Evolutionary conservation across 176 grass and related monocot genomes (phyloP), one percentile per base, ranked within the genome.

Genomic region (Oryza brachyantha): DNA sequence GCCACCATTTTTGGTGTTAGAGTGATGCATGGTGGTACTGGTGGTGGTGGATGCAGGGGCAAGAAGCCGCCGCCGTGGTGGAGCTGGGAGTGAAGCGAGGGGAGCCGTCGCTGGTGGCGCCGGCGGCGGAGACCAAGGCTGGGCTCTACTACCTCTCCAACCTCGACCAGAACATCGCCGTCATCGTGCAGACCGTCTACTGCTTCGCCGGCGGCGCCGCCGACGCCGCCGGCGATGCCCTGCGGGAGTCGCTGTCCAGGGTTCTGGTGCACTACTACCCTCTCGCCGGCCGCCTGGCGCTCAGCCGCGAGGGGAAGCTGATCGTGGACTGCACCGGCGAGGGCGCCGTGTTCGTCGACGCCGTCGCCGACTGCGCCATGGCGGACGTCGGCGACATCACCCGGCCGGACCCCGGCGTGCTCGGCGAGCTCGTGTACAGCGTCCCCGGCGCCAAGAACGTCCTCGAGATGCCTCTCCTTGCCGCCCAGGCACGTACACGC

Each of bases 131-230:
- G 70, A 94, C 86, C 11, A 75, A 75, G 10, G 29, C 3, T 1
- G 89, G 76, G 1, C 62, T 82, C 21, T 94, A 94, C 76, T 89
- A 78, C 77, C 92, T 94, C 43, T 89, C 92, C 48, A 94, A 91
- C 76, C 88, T 94, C 24, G 92, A 89, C 34, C 92, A 94, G 78
- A 94, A 91, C 76, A 94, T 94, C 66, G 89, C 92, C 13, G 86
- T 94, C 36, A 76, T 81, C 54, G 92, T 94, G 42, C 79, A 89
- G 74, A 94, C 92, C 28, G 85, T 94, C 46, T 94, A 94, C 80
- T 94, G 80, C 80, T 94, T 94, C 89, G 79, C 64, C 34, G 80
- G 5, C 37, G 63, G 17, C 67, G 80, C 14, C 11, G 77, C 31
- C 37, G 63, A 14, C 67, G 80, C 31, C 59, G 67, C 79, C 24